These are phyloP conservation scores for Artemisia tridentata DNA, from an alignment of 129 eudicot species.

Conservation along the genomic window DNA sequence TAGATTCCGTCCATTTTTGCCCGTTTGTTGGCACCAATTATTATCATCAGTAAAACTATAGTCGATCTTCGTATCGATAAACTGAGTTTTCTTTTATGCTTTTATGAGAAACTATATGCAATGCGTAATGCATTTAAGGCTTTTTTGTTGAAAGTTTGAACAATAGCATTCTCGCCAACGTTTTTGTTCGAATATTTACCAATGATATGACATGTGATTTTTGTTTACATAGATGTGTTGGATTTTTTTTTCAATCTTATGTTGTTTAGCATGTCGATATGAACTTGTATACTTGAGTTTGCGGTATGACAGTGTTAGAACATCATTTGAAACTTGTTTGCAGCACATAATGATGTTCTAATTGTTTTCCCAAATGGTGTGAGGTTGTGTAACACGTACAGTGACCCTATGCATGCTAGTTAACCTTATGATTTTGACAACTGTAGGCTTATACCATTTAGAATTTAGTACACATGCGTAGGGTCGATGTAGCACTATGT, in stretches of 20 bases:
- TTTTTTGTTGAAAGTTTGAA: conserved; percentile 16
- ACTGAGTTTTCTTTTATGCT: not conserved
- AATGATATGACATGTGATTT: not conserved
- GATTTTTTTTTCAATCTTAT: not conserved
- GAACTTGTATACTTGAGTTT: too few species aligned
- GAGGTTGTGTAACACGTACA: too few species aligned
- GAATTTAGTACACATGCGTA: too few species aligned
- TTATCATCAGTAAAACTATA: conserved; percentile 15
- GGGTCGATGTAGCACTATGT: too few species aligned
- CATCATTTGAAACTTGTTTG: too few species aligned
- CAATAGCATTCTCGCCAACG: not conserved
- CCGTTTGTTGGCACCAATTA: conserved; percentile 17
- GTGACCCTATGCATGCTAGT: too few species aligned
- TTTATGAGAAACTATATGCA: conserved; percentile 9
- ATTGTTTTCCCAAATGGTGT: too few species aligned
- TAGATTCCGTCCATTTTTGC: conserved; percentile 3
- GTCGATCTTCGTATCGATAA: conserved; percentile 9
- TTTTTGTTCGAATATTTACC: conserved; percentile 5
- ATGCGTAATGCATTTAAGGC: conserved; percentile 1
- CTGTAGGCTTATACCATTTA: too few species aligned
- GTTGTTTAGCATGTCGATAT: too few species aligned
- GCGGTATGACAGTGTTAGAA: too few species aligned
- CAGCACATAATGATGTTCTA: too few species aligned
- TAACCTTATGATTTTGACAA: too few species aligned
- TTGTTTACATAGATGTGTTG: not conserved